These are phyloP conservation scores for Silene uniflora DNA, from an alignment of 148 eudicot genomes.

Conservation along the genomic window DNA sequence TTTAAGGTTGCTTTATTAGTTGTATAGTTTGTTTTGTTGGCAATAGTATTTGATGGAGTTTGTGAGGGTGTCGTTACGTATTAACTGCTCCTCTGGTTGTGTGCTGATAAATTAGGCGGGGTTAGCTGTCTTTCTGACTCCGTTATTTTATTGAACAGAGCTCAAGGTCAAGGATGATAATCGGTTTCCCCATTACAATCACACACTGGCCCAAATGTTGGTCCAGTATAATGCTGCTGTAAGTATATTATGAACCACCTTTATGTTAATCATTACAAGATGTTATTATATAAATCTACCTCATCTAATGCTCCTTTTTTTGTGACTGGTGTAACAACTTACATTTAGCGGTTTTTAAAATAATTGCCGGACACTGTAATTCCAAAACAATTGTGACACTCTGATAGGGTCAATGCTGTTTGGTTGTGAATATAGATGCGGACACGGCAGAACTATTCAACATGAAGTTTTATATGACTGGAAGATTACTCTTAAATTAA, in stretches of 20 bases:
- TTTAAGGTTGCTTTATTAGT: not conserved
- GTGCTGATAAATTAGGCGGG: not conserved
- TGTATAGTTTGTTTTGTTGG: not conserved
- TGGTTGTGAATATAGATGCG: not conserved
- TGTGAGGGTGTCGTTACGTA: not conserved
- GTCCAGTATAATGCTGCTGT: constrained; percentile 93
- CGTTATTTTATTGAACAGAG: constrained; percentile 25
- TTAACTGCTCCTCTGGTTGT: not conserved
- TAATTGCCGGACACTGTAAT: not conserved
- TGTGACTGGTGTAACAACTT: not conserved
- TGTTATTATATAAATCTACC: not conserved
- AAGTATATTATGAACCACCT: constrained; percentile 30
- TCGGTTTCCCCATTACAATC: constrained; percentile 48
- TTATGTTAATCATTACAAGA: not conserved
- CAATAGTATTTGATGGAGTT: not conserved
- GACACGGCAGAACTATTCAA: not conserved
- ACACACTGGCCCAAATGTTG: constrained; percentile 61
- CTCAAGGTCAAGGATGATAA: constrained; percentile 30
- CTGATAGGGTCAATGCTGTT: not conserved
- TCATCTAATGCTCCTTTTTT: too few relatives aligned
- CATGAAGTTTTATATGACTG: not conserved
- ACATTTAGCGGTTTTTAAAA: not conserved
- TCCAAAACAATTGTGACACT: not conserved
- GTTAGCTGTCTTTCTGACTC: not conserved
- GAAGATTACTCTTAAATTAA: too few relatives aligned